phyloP scores from a whole-genome alignment of 2,329 filamentous ascomycete genomes.

The Colletotrichum trifolii region DNA sequence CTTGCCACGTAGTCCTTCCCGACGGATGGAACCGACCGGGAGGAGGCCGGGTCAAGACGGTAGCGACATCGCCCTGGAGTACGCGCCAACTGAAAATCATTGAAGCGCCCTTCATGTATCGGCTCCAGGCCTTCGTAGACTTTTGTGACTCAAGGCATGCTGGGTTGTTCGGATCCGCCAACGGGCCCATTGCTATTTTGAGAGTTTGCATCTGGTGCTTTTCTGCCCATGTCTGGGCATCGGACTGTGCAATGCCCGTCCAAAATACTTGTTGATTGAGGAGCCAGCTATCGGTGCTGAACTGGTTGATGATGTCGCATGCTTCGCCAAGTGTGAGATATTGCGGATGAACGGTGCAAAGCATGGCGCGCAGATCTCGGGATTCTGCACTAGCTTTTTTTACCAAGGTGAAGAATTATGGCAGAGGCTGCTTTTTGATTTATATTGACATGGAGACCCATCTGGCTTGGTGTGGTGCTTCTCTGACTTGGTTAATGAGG shows the following conservation, averaged over 20 bases:
- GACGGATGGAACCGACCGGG: constrained; percentile 3
- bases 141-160: neutral
- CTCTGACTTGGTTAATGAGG: too few species aligned
- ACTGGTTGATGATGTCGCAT: neutral
- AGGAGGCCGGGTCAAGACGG: neutral
- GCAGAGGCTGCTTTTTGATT: too few species aligned
- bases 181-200: constrained; percentile 1
- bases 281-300: neutral
- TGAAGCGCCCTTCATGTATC: constrained; percentile 3
- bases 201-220: neutral
- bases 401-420: too few species aligned
- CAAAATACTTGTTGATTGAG: constrained; percentile 2
- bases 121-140: neutral
- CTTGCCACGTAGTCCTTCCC: neutral
- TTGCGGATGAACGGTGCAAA: neutral
- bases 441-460: too few species aligned
- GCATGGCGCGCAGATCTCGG: too few species aligned
- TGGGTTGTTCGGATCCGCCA: neutral
- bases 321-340: neutral
- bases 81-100: constrained; percentile 7
- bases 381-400: too few species aligned
- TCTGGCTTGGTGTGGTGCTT: too few species aligned
- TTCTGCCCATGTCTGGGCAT: neutral
- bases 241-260: neutral
- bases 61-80: neutral